A percentile compares a stretch with the other conserved stretches of the same genome.
Conservation (phyloP, 108 stramenopile species). For the Skeletonema grethae region DNA sequence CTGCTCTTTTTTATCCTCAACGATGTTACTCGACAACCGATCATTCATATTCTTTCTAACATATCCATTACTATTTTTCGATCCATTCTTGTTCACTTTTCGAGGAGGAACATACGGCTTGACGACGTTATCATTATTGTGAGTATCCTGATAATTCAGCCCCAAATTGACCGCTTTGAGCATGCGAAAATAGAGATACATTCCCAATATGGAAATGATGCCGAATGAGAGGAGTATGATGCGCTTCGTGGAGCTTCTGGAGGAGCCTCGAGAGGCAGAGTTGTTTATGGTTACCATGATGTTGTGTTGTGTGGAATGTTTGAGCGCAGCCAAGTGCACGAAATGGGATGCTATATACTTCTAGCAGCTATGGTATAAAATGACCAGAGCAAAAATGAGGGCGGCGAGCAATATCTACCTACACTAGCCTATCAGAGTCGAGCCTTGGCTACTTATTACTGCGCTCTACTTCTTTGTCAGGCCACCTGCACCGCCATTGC, state of each 20-base stretch:
- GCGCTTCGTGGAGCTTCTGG: neutral
- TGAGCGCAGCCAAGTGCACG: too few species aligned
- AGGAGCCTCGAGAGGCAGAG: neutral
- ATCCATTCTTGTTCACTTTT: neutral
- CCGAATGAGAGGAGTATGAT: neutral
- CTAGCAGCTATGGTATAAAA: too few species aligned
- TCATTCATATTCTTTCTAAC: neutral
- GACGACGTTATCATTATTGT: neutral
- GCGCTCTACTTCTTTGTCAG: too few species aligned
- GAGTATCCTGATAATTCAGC: neutral
- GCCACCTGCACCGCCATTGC: too few species aligned
- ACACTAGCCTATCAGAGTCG: too few species aligned
- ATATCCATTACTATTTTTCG: too few species aligned
- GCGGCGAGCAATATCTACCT: too few species aligned
- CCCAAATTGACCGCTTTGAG: conserved; percentile 3
- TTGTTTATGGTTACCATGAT: neutral
- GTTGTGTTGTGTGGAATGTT: too few species aligned
- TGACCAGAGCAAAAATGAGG: too few species aligned
- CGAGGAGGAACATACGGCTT: neutral
- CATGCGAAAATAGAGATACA: conserved; percentile 9
- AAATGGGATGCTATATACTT: too few species aligned
- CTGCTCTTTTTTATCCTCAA: neutral
- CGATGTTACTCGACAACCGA: neutral
- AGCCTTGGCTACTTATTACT: too few species aligned
- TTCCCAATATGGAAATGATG: neutral